phyloP scores from a whole-genome alignment of 306 rosid genomes.

The Vigna mungo region DNA sequence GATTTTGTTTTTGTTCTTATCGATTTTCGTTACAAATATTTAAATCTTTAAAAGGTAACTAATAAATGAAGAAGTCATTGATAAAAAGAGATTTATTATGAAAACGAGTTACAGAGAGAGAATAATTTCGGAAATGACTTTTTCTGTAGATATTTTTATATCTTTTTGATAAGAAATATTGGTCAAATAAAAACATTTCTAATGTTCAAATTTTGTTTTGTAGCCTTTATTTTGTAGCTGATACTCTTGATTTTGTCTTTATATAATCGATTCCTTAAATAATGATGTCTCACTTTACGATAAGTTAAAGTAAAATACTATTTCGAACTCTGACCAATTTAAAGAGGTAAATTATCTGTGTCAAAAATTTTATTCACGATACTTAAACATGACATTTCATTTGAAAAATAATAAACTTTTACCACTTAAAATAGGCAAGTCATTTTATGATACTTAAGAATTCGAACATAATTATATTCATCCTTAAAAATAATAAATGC shows the following conservation, averaged over 20 bases:
- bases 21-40: too few species aligned
- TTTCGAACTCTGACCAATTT: neutral
- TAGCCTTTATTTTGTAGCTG: neutral
- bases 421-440: neutral
- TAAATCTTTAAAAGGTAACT: too few species aligned
- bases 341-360: neutral
- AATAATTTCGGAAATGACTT: too few species aligned
- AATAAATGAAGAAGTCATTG: too few species aligned
- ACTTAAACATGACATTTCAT: neutral
- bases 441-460: neutral
- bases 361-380: neutral
- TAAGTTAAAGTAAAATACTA: neutral
- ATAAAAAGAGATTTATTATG: too few species aligned
- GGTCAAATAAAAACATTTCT: neutral
- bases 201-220: neutral
- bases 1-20: too few species aligned
- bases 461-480: neutral
- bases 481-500: neutral
- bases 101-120: too few species aligned
- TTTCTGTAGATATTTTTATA: neutral
- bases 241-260: neutral
- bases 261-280: neutral
- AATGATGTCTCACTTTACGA: neutral
- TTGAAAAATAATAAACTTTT: neutral
- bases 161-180: neutral